Evolutionary conservation across 441 rosid genomes (phyloP).

Genomic region (Syzygium malaccense): DNA sequence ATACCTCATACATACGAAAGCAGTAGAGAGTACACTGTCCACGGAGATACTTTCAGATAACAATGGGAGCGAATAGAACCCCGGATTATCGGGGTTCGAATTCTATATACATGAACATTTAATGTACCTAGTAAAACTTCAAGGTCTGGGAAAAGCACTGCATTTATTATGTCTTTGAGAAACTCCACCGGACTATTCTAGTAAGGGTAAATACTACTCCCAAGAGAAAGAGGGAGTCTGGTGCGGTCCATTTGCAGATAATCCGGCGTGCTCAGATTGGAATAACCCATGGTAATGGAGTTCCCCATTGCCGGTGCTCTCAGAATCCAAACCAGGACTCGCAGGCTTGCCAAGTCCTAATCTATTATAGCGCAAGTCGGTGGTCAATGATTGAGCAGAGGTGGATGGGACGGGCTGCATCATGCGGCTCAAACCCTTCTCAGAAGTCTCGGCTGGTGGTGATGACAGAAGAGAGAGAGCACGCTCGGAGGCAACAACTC

Average conservation of each 20-base stretch:
- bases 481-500: constrained; percentile 24
- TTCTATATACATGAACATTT: neutral
- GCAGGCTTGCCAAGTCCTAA: constrained; percentile 18
- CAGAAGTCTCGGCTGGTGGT: constrained; percentile 30
- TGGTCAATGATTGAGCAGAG: constrained; percentile 26
- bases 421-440: constrained; percentile 29
- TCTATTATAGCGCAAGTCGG: constrained; percentile 23
- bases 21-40: neutral
- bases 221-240: constrained; percentile 51
- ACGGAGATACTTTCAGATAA: neutral
- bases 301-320: constrained; percentile 17
- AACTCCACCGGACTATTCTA: neutral
- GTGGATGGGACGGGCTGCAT: constrained; percentile 28
- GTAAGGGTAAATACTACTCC: constrained; percentile 28
- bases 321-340: constrained; percentile 23
- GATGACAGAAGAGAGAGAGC: constrained; percentile 98
- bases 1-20: neutral
- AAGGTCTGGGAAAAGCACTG: neutral
- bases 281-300: constrained; percentile 22
- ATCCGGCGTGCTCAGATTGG: constrained; percentile 24
- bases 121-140: neutral
- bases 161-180: neutral
- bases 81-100: neutral
- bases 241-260: constrained; percentile 30
- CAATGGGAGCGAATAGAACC: neutral